Percentiles rank a stretch among this genome's conserved stretches.
phyloP scores from a whole-genome alignment of 257 asterid species.

The Solanum paucissectum region DNA sequence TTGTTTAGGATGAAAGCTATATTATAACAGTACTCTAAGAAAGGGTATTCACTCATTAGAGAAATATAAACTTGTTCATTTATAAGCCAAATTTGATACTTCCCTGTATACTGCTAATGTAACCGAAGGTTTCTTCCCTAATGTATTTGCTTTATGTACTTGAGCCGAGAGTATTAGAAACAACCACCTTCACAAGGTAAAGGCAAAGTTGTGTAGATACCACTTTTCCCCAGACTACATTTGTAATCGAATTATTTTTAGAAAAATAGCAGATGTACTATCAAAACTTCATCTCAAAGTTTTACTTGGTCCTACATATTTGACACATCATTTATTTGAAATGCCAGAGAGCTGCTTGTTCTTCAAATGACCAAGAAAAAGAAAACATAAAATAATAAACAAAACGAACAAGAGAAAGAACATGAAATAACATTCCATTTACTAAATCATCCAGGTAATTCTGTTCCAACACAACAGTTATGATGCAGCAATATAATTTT shows the following conservation, averaged over 20 bases:
- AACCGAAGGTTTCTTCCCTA: not conserved
- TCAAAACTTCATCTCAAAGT: not conserved
- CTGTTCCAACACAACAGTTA: not conserved
- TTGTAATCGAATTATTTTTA: not conserved
- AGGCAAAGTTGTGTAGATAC: not conserved
- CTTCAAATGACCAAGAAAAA: not conserved
- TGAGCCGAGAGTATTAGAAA: not conserved
- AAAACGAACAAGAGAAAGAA: not conserved
- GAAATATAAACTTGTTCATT: not conserved
- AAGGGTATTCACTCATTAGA: not conserved
- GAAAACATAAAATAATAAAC: not conserved
- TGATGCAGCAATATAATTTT: not conserved
- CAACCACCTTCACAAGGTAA: not conserved
- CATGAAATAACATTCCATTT: not conserved
- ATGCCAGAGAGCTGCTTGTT: not conserved
- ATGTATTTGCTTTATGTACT: not conserved
- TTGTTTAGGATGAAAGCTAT: not conserved
- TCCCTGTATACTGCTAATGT: not conserved
- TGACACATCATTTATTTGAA: not conserved
- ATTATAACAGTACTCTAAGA: not conserved
- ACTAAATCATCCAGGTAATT: not conserved
- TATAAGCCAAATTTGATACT: not conserved
- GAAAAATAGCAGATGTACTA: not conserved
- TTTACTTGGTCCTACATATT: not conserved
- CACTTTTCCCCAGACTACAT: not conserved